A percentile compares a stretch with the other conserved stretches of the same genome.
These are phyloP conservation scores for Trametes gibbosa DNA, from an alignment of 768 basidiomycete species.

Conservation along the genomic window DNA sequence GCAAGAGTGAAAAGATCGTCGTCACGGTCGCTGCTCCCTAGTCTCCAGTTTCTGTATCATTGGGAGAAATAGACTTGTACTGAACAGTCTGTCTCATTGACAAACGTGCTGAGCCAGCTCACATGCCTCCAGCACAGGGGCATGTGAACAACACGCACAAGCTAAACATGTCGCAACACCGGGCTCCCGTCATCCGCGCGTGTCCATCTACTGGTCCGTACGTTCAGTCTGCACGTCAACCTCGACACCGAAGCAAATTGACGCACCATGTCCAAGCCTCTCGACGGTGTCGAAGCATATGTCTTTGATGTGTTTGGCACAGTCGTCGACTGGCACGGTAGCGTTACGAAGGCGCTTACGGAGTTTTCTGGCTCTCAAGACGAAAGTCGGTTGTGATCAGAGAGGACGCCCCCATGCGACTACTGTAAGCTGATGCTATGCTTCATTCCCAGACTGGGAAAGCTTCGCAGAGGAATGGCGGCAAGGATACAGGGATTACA, in stretches of 20 bases:
- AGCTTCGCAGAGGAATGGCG: constrained; percentile 60
- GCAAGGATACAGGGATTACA: constrained; percentile 44
- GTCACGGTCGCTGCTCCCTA: constrained; percentile 24
- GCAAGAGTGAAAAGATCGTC: constrained; percentile 33
- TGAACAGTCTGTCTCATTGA: neutral
- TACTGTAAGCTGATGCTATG: neutral
- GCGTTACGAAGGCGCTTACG: constrained; percentile 14
- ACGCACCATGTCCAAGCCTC: constrained; percentile 1
- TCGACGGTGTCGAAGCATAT: constrained; percentile 25
- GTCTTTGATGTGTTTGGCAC: constrained; percentile 34
- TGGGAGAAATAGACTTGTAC: constrained; percentile 2
- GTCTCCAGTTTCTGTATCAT: neutral
- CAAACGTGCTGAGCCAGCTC: too few relatives aligned
- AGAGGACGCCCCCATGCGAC: too few relatives aligned
- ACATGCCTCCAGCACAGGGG: too few relatives aligned
- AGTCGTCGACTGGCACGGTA: constrained; percentile 32
- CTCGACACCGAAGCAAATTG: neutral
- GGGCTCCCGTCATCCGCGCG: neutral
- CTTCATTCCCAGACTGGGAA: constrained; percentile 34
- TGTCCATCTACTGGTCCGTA: too few relatives aligned
- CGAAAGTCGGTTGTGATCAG: constrained; percentile 3
- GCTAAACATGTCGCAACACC: neutral
- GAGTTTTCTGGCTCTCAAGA: neutral
- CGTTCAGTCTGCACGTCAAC: too few relatives aligned
- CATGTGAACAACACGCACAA: neutral